phyloP scores from a whole-genome alignment of 2,329 filamentous ascomycete genomes.

The Elsinoe perseae region DNA sequence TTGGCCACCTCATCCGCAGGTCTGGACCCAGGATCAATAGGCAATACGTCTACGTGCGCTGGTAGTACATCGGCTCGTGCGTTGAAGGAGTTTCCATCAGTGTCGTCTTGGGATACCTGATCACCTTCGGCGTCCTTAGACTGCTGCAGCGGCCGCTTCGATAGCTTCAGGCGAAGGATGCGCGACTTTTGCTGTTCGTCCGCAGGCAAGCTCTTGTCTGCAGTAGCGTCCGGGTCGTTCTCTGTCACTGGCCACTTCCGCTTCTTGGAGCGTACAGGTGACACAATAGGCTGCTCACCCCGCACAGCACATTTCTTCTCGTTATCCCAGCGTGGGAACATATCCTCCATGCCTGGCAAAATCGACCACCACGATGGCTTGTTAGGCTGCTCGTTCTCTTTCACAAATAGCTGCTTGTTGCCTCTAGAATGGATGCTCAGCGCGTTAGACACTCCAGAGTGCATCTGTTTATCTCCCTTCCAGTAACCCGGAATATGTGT shows the following conservation, averaged over 20 bases:
- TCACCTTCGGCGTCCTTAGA: too few species aligned
- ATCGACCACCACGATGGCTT: constrained; percentile 20
- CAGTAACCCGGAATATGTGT: constrained; percentile 25
- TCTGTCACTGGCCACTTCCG: neutral
- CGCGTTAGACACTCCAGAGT: constrained; percentile 5
- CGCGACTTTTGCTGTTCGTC: neutral
- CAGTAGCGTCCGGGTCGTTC: neutral
- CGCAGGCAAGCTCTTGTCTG: neutral
- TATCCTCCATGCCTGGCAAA: constrained; percentile 19
- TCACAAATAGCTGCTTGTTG: neutral
- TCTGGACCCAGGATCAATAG: too few species aligned
- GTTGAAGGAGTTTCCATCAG: too few species aligned
- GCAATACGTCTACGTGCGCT: too few species aligned
- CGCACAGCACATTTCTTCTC: neutral
- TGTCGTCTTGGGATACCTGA: too few species aligned
- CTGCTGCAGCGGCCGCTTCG: too few species aligned
- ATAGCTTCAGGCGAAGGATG: neutral
- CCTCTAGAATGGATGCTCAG: neutral
- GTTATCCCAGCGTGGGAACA: constrained; percentile 22
- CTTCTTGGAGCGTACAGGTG: neutral
- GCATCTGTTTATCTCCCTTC: constrained; percentile 19
- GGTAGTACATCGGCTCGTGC: too few species aligned
- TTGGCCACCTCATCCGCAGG: too few species aligned
- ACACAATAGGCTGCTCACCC: neutral
- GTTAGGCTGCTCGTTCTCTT: neutral